Conservation (phyloP, 345 rosid species). For the Clausena lansium region DNA sequence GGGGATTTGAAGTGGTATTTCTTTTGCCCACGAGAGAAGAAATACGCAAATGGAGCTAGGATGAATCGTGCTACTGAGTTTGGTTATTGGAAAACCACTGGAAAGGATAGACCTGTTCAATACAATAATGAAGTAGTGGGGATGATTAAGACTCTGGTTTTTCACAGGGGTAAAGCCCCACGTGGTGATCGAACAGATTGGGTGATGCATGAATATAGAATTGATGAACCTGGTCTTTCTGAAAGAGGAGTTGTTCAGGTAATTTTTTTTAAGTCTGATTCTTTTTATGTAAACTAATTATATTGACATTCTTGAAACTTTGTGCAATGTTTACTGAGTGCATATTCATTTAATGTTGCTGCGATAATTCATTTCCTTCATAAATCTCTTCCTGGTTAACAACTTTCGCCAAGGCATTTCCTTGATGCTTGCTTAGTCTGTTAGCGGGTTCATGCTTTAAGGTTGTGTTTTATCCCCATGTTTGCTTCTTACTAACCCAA, state of each 20-base stretch:
- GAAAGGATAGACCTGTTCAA: conserved; percentile 56
- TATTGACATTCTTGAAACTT: background rate
- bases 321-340: background rate
- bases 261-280: background rate
- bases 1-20: conserved; percentile 82
- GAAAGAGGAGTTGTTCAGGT: conserved; percentile 30
- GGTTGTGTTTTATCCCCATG: background rate
- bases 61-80: conserved; percentile 46
- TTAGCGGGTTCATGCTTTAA: background rate
- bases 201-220: conserved; percentile 83
- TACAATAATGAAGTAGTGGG: conserved; percentile 46
- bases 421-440: background rate
- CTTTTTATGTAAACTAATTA: background rate
- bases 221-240: conserved; percentile 33
- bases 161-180: conserved; percentile 51
- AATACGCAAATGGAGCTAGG: conserved; percentile 44
- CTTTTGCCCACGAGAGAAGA: conserved; percentile 70
- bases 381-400: background rate
- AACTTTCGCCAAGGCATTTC: background rate
- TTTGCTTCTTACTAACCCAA: too few species aligned
- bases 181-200: conserved; percentile 64
- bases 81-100: conserved; percentile 82
- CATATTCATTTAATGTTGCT: background rate
- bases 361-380: background rate
- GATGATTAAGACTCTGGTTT: conserved; percentile 61